phyloP scores from a whole-genome alignment of 257 asterid species.

The Nicotiana otophora region DNA sequence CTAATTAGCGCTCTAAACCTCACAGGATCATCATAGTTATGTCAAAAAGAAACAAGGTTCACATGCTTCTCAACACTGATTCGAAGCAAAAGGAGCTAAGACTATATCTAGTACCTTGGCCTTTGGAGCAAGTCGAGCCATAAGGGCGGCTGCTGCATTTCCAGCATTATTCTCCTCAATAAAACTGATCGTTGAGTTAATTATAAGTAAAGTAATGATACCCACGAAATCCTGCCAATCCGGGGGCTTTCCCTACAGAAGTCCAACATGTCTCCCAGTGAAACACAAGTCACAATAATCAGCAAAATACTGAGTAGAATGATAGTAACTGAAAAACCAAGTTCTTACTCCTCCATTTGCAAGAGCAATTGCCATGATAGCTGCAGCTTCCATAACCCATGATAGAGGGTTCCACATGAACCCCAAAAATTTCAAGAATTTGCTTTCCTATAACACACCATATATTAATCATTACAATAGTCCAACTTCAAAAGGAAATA shows the following conservation, averaged over 20 bases:
- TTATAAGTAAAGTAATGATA: conserved; percentile 75
- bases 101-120: conserved; percentile 46
- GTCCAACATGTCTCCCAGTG: background rate
- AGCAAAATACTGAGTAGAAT: background rate
- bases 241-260: conserved; percentile 87
- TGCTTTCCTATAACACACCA: conserved; percentile 69
- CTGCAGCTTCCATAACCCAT: conserved; percentile 99
- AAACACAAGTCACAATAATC: background rate
- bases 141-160: conserved; percentile 97
- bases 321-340: background rate
- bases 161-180: conserved; percentile 98
- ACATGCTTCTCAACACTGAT: no score
- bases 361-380: conserved; percentile 97
- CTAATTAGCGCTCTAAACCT: background rate
- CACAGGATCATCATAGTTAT: background rate
- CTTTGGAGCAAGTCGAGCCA: conserved; percentile 99
- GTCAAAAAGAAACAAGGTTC: no score
- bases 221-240: conserved; percentile 99
- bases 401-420: conserved; percentile 99
- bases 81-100: no score
- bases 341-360: conserved; percentile 95
- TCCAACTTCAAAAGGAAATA: background rate
- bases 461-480: background rate
- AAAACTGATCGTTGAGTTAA: conserved; percentile 93
- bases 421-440: conserved; percentile 79